A percentile compares a stretch with the other conserved stretches of the same genome.
Conservation (phyloP, 2,329 filamentous ascomycete genomes). For the Cryphonectria carpinicola region DNA sequence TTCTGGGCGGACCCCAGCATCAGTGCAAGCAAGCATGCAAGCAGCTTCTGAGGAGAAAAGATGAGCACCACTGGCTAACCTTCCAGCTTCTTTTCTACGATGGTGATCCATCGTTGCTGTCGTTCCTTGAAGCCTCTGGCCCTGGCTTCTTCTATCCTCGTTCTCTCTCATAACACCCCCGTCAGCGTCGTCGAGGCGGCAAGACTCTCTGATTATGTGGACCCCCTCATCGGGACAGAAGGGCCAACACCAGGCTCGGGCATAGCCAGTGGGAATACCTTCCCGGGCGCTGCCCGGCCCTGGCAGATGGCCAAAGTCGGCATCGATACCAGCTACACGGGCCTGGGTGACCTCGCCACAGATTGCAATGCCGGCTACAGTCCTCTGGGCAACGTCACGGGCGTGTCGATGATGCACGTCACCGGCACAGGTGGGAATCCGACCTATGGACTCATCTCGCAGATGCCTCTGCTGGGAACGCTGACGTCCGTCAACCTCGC, state of each 20-base stretch:
- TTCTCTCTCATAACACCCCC: neutral
- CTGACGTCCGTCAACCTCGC: slow-evolving; percentile 10
- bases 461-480: slow-evolving; percentile 18
- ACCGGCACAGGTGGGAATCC: slow-evolving; percentile 21
- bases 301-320: slow-evolving; percentile 23
- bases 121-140: neutral
- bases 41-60: neutral
- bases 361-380: slow-evolving; percentile 24
- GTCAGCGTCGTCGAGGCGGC: neutral
- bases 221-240: slow-evolving; percentile 19
- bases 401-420: slow-evolving; percentile 23
- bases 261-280: slow-evolving; percentile 19
- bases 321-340: slow-evolving; percentile 21
- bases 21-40: too few species aligned
- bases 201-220: slow-evolving; percentile 19
- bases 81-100: neutral
- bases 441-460: slow-evolving; percentile 21
- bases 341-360: slow-evolving; percentile 9
- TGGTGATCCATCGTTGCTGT: slow-evolving; percentile 1
- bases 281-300: slow-evolving; percentile 15
- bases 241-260: slow-evolving; percentile 12
- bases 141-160: neutral
- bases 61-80: neutral
- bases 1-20: too few species aligned
- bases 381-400: slow-evolving; percentile 22